Evolutionary conservation across 176 grass and related monocot species (phyloP), one percentile per base, ranked within the genome.

Genomic region (Typha latifolia): DNA sequence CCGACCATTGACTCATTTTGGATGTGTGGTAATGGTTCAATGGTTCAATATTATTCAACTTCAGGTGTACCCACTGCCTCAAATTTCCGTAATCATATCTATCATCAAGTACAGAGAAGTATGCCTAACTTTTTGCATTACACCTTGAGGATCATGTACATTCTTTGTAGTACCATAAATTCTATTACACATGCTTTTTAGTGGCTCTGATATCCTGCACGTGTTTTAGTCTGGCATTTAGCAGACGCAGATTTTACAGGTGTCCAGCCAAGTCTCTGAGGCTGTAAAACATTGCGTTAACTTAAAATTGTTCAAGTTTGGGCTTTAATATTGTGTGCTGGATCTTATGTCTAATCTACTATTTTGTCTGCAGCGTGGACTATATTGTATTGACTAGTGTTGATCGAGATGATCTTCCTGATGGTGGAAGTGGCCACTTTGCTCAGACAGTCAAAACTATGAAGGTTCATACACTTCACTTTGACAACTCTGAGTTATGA

Each of bases 331-430:
- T 1, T 34, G 12, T 12, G 15, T 19, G 23, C 14, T 18, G 34
- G 15, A 47, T n/a, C 21, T 3, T 14, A 48, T 12, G 62, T 78
- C 49, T 77, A 14, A 74, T 12, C 5, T 43, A 10, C 29, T 63
- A 10, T 0, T 20, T 78, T 68, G 12, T 77, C 80, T 86, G 19
- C 75, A 93, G 94, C 26, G 89, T 93, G 51, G 94, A 90, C 49
- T 93, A 92, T 71, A 77, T 97, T 61, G 93, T 92, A 59, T 75
- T 87, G 47, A 92, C 93, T 67, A 97, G 94, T 51, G 94, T 97
- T 14, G 94, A 97, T 62, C 87, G 85, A 62, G 86, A 97, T 80
- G 94, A 93, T 63, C 65, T 97, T 2, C 88, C 89, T 62, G 89
- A 97, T 62, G 89, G 89, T 66, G 89, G 94, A 70, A 93, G 94